Evolutionary conservation across 805 yeast species (phyloP), one percentile per base, ranked within the genome.

Genomic region (Barnettozyma sp.): DNA sequence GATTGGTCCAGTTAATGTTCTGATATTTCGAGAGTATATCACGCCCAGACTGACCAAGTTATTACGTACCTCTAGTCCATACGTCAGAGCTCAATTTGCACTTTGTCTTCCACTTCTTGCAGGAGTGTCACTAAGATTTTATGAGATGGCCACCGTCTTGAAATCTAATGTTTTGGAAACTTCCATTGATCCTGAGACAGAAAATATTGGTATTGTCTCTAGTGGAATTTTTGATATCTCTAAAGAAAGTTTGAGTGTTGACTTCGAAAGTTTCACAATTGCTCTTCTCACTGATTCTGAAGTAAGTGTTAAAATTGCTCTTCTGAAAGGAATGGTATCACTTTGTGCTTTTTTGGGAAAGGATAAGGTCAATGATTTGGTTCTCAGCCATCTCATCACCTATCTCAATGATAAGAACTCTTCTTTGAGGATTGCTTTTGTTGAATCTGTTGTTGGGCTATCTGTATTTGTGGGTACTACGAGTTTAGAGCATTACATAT

Each of bases 371-470:
- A 88, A 84, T 51, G 97, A 92, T 54, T 66, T 92, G 26, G 77
- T 92, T 16, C 60, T 92, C 31, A 87, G 95, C 30, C 97, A 92
- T 62, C 63, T 88, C 38, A 88, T 92, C 29, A 88, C 97, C 0
- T 92, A 87, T 51, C 60, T 92, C 43, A 92, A 92, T 56, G 96
- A 88, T 52, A 69, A 76, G 37, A 76, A 78, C 49, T 62, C 80
- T 0, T 70, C 75, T 15, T 62, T 92, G 16, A 66, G 94, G 40
- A 61, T 82, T 20, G 76, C 78, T 5, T 78, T 92, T 48, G 77
- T 90, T 24, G 70, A 76, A 27, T 69, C 86, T 7, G 73, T 88
- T 9, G 69, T 86, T 2, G 76, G 80, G 1, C 65, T 92, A 8
- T 82, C 94, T 0, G 74, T 87, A 4, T 81, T 76, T 52, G 76